Base-by-base conservation (phyloP, 1,284 basidiomycete genomes). In the Cystobasidiaceae sp. region DNA sequence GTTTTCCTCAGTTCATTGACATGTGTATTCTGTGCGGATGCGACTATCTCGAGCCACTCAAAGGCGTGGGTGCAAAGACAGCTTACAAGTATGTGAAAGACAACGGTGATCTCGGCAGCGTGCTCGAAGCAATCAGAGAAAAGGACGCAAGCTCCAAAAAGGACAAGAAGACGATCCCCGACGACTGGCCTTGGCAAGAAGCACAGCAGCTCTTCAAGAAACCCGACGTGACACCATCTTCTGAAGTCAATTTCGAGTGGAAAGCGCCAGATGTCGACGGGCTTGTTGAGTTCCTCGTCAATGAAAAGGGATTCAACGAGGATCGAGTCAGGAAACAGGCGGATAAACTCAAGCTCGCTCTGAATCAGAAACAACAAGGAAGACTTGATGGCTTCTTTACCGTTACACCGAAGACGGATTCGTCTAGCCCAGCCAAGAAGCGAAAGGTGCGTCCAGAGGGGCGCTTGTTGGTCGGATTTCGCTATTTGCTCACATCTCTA, bases 221-320 rank as follows among this genome's bases (percentile, higher is more conserved):
- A 43, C 96, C 94, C 2, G 90, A 96, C 68, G 93, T 97, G 11
- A 81, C 85, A 8, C 88, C 90, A 48, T 89, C 90, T 1, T 85
- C 87, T 51, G 83, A 96, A 70, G 76, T 97, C n/a, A 89, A 96
- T 78, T 81, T 97, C 55, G 92, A 97, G 71, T 99, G 94, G 94
- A 90, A 87, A 69, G 82, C 83, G 68, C 96, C 96, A 2, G 92
- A 99, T 70, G 82, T 93, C 0, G 93, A 97, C 23, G 96, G 92
- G 0, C 82, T 99, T 6, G 87, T 99, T 17, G 85, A 97, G 58
- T 99, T 98, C 79, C 78, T 99, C 27, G 94, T 97, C 21, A 85
- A 80, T 45, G 90, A 97, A 74, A 97, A 97, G 76, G 94, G 96
- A 1, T 99, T 98, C 84, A 94, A 89, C 71, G 94, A 98, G 81